phyloP scores from a whole-genome alignment of 495 filamentous ascomycete species.

The Aspergillus affinis region DNA sequence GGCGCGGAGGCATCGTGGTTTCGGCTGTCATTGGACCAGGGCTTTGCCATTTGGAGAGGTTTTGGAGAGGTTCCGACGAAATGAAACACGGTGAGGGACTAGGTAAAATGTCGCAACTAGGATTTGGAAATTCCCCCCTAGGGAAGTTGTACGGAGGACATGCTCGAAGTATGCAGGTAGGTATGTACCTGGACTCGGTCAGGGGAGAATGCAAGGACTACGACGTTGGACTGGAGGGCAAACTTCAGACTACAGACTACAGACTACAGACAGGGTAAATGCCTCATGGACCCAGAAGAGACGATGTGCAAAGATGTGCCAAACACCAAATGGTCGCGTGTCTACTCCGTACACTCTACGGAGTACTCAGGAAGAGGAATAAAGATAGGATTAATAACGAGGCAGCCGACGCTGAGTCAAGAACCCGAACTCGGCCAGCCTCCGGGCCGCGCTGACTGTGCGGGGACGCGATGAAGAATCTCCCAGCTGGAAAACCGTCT shows the following conservation, averaged over 20 bases:
- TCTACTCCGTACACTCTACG: too few relatives aligned
- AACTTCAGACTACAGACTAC: too few relatives aligned
- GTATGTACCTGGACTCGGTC: too few relatives aligned
- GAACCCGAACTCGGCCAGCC: conserved; percentile 18
- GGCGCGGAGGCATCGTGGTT: conserved; percentile 13
- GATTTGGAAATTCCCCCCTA: too few relatives aligned
- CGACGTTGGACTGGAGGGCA: too few relatives aligned
- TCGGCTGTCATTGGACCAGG: conserved; percentile 9
- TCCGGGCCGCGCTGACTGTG: conserved; percentile 17
- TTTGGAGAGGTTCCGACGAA: background rate
- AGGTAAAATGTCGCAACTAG: conserved; percentile 10
- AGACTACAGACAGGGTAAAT: too few relatives aligned
- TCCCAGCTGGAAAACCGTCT: conserved; percentile 15
- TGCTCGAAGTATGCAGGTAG: too few relatives aligned
- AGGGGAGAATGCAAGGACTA: too few relatives aligned
- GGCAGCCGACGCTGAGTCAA: conserved; percentile 5
- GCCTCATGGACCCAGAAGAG: too few relatives aligned
- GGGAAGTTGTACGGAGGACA: too few relatives aligned
- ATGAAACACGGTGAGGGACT: conserved; percentile 2
- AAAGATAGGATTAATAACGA: conserved; percentile 1
- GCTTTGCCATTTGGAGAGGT: background rate
- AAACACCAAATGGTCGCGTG: conserved; percentile 7
- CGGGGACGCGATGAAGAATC: conserved; percentile 16
- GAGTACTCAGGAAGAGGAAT: too few relatives aligned
- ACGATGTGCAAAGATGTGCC: too few relatives aligned